These are phyloP conservation scores for Colletotrichum aenigma DNA, from an alignment of 2,329 filamentous ascomycete genomes.

Conservation along the genomic window DNA sequence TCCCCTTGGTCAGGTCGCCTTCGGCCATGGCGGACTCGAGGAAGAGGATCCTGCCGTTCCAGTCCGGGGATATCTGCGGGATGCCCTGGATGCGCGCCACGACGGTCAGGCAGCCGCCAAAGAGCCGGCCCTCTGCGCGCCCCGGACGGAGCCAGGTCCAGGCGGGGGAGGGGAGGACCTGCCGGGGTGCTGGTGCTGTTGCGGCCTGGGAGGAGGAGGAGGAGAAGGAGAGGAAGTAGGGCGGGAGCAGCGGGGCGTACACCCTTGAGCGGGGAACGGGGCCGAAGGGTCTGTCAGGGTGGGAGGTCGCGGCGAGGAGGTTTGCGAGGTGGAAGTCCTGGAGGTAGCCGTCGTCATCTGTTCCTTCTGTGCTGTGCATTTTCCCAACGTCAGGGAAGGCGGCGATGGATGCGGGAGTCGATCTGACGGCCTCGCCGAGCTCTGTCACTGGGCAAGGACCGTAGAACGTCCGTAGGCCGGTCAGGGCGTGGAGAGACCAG, in stretches of 20 bases:
- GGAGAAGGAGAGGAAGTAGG: background rate
- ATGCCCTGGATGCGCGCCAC: conserved; percentile 40
- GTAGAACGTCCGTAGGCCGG: conserved; percentile 48
- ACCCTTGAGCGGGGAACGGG: conserved; percentile 32
- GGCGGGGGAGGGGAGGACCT: conserved; percentile 28
- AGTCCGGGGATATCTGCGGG: conserved; percentile 35
- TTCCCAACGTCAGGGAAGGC: background rate
- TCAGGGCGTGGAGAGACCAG: conserved; percentile 41
- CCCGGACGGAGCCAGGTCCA: conserved; percentile 43
- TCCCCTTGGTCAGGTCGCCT: conserved; percentile 21
- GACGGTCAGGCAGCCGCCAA: conserved; percentile 46
- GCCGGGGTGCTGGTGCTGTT: conserved; percentile 27
- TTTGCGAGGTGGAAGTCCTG: conserved; percentile 33
- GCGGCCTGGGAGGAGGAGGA: conserved; percentile 1
- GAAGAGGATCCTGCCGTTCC: conserved; percentile 42
- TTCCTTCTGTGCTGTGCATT: background rate
- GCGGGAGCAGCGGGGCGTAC: conserved; percentile 30
- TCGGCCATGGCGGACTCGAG: conserved; percentile 44
- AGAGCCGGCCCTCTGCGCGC: conserved; percentile 44
- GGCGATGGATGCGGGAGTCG: background rate
- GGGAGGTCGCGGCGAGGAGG: conserved; percentile 34
- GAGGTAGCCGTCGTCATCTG: conserved; percentile 24
- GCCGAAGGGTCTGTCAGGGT: conserved; percentile 27
- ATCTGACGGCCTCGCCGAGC: conserved; percentile 33
- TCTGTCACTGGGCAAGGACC: conserved; percentile 43